A percentile compares a stretch with the other conserved stretches of the same genome.
phyloP scores from a whole-genome alignment of 2,329 filamentous ascomycete species.

The Pyrenochaeta sp. region DNA sequence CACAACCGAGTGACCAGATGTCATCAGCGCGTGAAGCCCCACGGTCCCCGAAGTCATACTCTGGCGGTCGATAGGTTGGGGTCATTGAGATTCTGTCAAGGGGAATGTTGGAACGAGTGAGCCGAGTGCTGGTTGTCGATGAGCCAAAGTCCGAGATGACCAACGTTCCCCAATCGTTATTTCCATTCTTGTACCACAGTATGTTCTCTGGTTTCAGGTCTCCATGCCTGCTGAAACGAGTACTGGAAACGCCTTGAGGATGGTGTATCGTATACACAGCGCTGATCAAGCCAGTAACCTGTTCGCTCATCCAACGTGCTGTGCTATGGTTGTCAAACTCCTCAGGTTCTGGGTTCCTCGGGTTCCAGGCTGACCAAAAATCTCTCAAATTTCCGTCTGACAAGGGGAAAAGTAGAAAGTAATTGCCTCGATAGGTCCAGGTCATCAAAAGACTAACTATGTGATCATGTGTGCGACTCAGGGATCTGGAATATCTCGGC shows the following conservation, averaged over 20 bases:
- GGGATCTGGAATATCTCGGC: neutral
- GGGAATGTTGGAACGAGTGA: neutral
- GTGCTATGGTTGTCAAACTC: neutral
- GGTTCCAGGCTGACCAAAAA: too few species aligned
- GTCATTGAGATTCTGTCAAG: slow-evolving; percentile 16
- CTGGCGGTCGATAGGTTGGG: slow-evolving; percentile 20
- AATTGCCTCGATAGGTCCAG: neutral
- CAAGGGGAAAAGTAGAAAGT: neutral
- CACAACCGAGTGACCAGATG: slow-evolving; percentile 29
- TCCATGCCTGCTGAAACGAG: slow-evolving; percentile 7
- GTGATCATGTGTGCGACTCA: neutral
- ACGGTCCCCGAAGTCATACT: slow-evolving; percentile 20
- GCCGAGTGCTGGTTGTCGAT: neutral
- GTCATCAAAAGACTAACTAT: neutral
- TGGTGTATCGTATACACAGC: neutral
- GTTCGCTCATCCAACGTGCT: neutral
- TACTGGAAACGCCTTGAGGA: neutral
- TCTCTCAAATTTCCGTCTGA: neutral
- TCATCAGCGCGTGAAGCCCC: slow-evolving; percentile 19
- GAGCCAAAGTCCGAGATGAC: slow-evolving; percentile 6
- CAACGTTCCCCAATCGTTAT: neutral
- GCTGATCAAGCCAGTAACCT: neutral
- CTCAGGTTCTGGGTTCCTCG: neutral
- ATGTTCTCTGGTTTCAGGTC: slow-evolving; percentile 17
- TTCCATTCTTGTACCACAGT: slow-evolving; percentile 5